A percentile compares a stretch with the other conserved stretches of the same genome.
These are phyloP conservation scores for Auricularia sp. DNA, from an alignment of 768 basidiomycete species.

Conservation along the genomic window DNA sequence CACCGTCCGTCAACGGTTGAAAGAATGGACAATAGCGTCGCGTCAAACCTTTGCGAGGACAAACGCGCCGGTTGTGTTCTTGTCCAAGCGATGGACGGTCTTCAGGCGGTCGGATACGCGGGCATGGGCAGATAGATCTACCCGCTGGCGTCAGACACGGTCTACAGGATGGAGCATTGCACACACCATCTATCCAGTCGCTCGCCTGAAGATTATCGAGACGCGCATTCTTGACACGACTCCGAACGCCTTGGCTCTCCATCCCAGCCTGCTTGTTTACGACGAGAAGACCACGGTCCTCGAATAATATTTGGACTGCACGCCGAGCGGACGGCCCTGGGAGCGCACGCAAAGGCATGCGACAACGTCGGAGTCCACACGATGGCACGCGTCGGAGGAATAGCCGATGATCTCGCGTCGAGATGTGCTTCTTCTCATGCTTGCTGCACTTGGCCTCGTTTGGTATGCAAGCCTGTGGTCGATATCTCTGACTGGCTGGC, in stretches of 20 bases:
- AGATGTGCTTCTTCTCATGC: neutral
- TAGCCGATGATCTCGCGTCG: neutral
- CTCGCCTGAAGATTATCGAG: no score
- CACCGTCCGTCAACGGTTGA: no score
- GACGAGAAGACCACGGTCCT: neutral
- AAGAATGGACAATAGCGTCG: no score
- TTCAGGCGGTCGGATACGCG: neutral
- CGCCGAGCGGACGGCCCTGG: neutral
- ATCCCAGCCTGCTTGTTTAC: neutral
- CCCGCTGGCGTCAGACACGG: no score
- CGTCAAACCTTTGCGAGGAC: neutral
- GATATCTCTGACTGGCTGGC: conserved; percentile 56
- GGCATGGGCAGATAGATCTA: neutral
- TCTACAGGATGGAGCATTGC: no score
- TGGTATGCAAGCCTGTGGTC: conserved; percentile 61
- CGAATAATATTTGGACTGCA: neutral
- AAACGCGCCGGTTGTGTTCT: neutral
- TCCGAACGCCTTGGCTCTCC: neutral
- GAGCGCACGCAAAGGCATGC: neutral
- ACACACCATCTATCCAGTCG: no score
- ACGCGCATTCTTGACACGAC: no score
- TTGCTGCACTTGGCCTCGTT: conserved; percentile 15
- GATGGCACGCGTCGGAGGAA: neutral
- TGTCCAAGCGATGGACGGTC: neutral
- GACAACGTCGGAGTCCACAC: neutral